Base-by-base conservation (phyloP, 2,329 filamentous ascomycete species). In the Xylaria sp. region DNA sequence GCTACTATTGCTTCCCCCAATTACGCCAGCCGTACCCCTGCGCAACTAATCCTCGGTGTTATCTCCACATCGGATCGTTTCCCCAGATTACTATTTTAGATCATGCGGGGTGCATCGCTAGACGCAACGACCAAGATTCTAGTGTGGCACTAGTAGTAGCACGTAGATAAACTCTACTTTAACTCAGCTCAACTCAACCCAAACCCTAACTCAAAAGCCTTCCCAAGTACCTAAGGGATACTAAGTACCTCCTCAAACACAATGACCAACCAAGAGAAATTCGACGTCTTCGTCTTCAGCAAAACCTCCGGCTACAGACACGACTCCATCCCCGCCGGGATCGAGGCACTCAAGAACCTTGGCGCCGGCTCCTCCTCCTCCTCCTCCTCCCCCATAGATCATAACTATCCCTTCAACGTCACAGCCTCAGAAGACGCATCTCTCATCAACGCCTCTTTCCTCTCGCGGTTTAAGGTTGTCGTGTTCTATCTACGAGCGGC, bases 401-500 rank as follows among this genome's bases (percentile, higher is more conserved):
- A n/a, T n/a, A 60, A 70, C 8, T 40, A 61, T 4, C 51, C 67
- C 1, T 78, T 79, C 65, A 66, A 63, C 4, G 70, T 75, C 28
- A 72, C 77, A 33, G 71, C 73, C 1, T 77, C 75, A 11, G 78
- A 80, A 54, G 77, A 80, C 57, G 69, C 77, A 8, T 58, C 69
- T 1, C 53, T 72, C 7, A 76, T 80, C 62, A 75, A 70, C 1
- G 40, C 67, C 1, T 60, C 56, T 0, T 70, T 70, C 7, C 69
- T 80, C 3, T 67, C 73, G 3, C 63, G 63, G 11, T 80, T 76
- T 66, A 67, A 68, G 19, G 76, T 75, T 21, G 63, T 81, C 19
- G 69, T 80, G 11, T 75, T 81, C 21, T 80, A 8, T 78, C 80
- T 43, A 72, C 69, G 4, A 76, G 77, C 9, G 78, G 78, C 45